These are phyloP conservation scores for Colletotrichum filicis DNA, from an alignment of 2,329 filamentous ascomycete genomes.

Conservation along the genomic window DNA sequence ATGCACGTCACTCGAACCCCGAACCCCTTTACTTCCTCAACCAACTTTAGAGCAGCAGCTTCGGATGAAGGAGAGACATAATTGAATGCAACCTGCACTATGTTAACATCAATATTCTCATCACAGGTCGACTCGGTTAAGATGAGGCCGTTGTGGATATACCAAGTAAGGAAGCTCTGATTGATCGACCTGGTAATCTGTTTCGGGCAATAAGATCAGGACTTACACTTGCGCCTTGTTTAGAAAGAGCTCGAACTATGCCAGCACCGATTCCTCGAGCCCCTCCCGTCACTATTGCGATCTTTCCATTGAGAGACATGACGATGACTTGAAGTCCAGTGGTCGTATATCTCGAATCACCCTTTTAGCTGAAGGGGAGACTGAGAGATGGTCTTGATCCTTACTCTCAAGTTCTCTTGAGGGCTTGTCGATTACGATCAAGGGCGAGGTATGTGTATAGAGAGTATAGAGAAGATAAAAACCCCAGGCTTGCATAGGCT, in stretches of 20 bases:
- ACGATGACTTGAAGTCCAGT: not conserved
- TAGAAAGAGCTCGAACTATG: constrained; percentile 71
- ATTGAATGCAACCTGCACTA: constrained; percentile 16
- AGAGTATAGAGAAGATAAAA: too few species aligned
- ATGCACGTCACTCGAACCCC: constrained; percentile 12
- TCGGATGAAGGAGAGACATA: constrained; percentile 24
- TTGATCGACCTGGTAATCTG: too few species aligned
- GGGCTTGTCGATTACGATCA: not conserved
- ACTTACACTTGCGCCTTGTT: constrained; percentile 57
- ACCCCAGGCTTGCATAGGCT: not conserved
- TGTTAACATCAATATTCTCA: not conserved
- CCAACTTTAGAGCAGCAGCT: not conserved
- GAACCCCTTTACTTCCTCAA: constrained; percentile 9
- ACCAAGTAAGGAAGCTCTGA: not conserved
- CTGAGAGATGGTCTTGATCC: not conserved
- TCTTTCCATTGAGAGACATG: constrained; percentile 9
- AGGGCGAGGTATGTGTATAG: too few species aligned
- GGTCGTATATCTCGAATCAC: not conserved
- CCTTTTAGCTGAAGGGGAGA: not conserved
- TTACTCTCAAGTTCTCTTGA: not conserved
- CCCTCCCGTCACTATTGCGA: constrained; percentile 24
- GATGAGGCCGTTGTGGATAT: not conserved
- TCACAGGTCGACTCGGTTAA: not conserved
- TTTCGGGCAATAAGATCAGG: not conserved
- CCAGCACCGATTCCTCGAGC: constrained; percentile 62